Percentiles rank a stretch among this genome's conserved stretches.
phyloP scores from a whole-genome alignment of 192 early-diverging fungal genomes.

The Funneliformis mosseae region DNA sequence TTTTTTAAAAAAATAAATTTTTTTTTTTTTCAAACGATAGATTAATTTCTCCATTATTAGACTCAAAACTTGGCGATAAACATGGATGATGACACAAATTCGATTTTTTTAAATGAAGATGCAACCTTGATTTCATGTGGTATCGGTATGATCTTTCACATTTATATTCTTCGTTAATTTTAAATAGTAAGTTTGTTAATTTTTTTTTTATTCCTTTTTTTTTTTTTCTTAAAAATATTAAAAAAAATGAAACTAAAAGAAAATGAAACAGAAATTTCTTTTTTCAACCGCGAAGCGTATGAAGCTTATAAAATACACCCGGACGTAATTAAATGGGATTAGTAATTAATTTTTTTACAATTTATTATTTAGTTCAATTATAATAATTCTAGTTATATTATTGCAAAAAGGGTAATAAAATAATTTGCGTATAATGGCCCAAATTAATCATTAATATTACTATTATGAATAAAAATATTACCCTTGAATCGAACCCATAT shows the following conservation, averaged over 20 bases:
- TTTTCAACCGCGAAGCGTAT: conserved; percentile 75
- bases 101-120: conserved; percentile 61
- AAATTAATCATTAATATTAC: too few species aligned
- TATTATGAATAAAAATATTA: too few species aligned
- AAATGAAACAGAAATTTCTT: conserved; percentile 85
- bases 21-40: conserved; percentile 32
- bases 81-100: conserved; percentile 68
- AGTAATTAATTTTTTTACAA: not conserved
- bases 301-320: conserved; percentile 74
- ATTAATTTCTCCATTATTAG: conserved; percentile 47
- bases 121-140: conserved; percentile 56
- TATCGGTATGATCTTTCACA: conserved; percentile 52
- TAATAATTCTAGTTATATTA: not conserved
- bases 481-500: too few species aligned
- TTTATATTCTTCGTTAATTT: not conserved
- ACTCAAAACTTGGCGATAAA: conserved; percentile 89
- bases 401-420: not conserved
- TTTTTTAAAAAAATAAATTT: not conserved
- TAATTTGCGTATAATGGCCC: not conserved
- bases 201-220: conserved; percentile 13
- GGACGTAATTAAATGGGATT: conserved; percentile 74
- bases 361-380: not conserved
- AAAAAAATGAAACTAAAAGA: conserved; percentile 37
- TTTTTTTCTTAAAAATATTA: too few species aligned
- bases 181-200: not conserved